These are phyloP conservation scores for Neurospora tetraspora DNA, from an alignment of 495 filamentous ascomycete genomes.

Conservation along the genomic window DNA sequence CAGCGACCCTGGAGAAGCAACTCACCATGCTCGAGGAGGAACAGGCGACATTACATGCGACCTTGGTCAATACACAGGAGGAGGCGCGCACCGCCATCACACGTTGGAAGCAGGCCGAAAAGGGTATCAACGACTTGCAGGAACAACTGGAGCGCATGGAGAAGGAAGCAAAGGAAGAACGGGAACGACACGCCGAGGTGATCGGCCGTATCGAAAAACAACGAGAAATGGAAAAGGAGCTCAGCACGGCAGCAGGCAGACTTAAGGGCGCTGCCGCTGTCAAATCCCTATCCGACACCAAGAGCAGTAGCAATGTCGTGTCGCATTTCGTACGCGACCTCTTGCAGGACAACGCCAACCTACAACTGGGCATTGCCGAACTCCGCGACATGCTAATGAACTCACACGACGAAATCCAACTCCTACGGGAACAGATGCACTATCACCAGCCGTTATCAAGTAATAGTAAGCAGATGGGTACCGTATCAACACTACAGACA, in stretches of 20 bases:
- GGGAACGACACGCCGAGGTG: conserved; percentile 70
- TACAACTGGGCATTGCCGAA: conserved; percentile 84
- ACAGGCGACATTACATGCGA: conserved; percentile 59
- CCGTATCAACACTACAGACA: conserved; percentile 44
- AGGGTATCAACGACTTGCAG: conserved; percentile 58
- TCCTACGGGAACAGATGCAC: conserved; percentile 71
- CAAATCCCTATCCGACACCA: conserved; percentile 46
- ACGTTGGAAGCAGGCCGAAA: conserved; percentile 76
- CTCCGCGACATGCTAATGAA: conserved; percentile 81
- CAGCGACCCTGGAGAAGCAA: conserved; percentile 68
- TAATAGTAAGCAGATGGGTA: conserved; percentile 19
- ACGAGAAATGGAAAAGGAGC: conserved; percentile 62
- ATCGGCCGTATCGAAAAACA: conserved; percentile 71
- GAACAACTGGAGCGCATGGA: conserved; percentile 87
- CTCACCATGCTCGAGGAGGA: conserved; percentile 69
- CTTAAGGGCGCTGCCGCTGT: conserved; percentile 69
- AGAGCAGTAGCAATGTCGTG: conserved; percentile 49
- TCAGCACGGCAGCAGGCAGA: conserved; percentile 64
- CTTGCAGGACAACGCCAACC: conserved; percentile 84
- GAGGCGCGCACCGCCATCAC: conserved; percentile 66
- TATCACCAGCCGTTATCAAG: conserved; percentile 58
- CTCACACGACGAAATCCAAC: conserved; percentile 90
- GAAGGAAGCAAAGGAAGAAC: conserved; percentile 71
- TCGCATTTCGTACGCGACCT: conserved; percentile 94
- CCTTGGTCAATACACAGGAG: conserved; percentile 52